These are phyloP conservation scores for Tuber umbilicatum DNA, from an alignment of 495 filamentous ascomycete species.

Conservation along the genomic window DNA sequence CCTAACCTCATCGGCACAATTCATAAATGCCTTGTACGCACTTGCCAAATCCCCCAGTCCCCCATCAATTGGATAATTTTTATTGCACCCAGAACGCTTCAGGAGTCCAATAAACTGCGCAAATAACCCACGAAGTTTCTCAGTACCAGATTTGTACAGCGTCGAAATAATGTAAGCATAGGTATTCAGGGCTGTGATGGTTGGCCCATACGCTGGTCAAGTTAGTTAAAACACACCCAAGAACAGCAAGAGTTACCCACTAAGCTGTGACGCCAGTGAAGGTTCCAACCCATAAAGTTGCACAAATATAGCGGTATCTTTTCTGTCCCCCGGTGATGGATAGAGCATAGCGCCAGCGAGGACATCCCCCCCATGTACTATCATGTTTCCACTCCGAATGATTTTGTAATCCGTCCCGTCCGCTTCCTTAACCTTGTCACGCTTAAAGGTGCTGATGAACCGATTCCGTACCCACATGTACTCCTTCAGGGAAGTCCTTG, in stretches of 20 bases:
- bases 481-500: slow-evolving; percentile 1
- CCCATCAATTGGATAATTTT: slow-evolving; percentile 9
- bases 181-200: neutral
- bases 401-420: neutral
- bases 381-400: slow-evolving; percentile 6
- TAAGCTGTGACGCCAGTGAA: neutral
- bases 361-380: neutral
- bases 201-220: neutral
- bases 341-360: slow-evolving; percentile 4
- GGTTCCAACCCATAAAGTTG: slow-evolving; percentile 10
- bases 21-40: neutral
- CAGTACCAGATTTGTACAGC: neutral
- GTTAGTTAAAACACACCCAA: neutral
- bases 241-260: slow-evolving; percentile 15
- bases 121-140: neutral
- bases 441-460: slow-evolving; percentile 8
- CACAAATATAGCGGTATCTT: neutral
- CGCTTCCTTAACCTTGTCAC: neutral
- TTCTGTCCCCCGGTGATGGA: neutral
- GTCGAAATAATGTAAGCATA: neutral
- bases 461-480: slow-evolving; percentile 7
- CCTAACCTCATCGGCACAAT: neutral
- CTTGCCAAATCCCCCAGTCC: neutral
- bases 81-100: neutral
- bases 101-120: neutral